Evolutionary conservation across 2,329 filamentous ascomycete species (phyloP).

Genomic region (Huntiella decipiens): DNA sequence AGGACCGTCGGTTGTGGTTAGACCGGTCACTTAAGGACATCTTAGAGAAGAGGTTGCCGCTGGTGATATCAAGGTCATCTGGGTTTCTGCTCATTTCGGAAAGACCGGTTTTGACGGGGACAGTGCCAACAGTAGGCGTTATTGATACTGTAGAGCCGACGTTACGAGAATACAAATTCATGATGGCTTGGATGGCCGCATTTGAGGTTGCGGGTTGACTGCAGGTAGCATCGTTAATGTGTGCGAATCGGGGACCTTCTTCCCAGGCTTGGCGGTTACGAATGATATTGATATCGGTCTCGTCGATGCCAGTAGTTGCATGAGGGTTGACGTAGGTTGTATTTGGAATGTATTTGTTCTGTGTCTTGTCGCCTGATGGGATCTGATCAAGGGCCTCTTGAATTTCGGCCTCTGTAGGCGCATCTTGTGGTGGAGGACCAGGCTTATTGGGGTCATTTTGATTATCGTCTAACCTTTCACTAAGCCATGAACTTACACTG

Average conservation of each 20-base stretch:
- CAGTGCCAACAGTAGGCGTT: conserved; percentile 51
- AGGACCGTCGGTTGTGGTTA: conserved; percentile 21
- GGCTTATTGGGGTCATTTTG: background rate
- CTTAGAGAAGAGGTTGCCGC: conserved; percentile 44
- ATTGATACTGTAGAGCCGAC: conserved; percentile 40
- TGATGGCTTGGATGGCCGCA: conserved; percentile 32
- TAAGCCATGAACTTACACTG: conserved; percentile 32
- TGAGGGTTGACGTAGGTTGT: conserved; percentile 29
- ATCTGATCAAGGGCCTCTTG: conserved; percentile 16
- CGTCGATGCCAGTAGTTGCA: conserved; percentile 23
- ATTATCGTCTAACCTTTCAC: background rate
- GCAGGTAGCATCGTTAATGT: conserved; percentile 20
- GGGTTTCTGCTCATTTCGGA: conserved; percentile 15
- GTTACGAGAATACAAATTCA: conserved; percentile 32
- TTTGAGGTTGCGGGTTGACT: conserved; percentile 21
- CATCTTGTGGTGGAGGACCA: background rate
- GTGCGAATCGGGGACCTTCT: conserved; percentile 27
- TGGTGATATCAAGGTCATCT: conserved; percentile 39
- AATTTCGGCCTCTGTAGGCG: background rate
- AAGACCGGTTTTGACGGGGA: conserved; percentile 22
- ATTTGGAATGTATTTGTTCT: conserved; percentile 29
- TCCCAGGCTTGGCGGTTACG: conserved; percentile 25
- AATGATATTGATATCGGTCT: conserved; percentile 31
- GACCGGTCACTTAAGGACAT: conserved; percentile 26
- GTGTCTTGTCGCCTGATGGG: conserved; percentile 26